Evolutionary conservation across 2,329 filamentous ascomycete species (phyloP).

Genomic region (Penicillium digitatum): DNA sequence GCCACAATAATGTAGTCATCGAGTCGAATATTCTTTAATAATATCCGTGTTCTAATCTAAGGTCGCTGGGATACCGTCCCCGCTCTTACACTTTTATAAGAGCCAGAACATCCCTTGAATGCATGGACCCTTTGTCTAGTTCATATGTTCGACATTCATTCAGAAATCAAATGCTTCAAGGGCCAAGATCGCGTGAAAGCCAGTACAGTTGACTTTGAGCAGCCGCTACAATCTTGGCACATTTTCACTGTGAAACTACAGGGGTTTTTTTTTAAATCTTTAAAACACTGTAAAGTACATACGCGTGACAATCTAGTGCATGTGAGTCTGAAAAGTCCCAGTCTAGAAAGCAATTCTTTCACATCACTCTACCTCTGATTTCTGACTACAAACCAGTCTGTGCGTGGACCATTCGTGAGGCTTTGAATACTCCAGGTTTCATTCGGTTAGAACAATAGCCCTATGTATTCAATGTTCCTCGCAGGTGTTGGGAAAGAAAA

Average conservation of each 20-base stretch:
- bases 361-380: not conserved
- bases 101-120: slow-evolving; percentile 31
- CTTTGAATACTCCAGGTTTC: not conserved
- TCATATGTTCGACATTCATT: not conserved
- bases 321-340: not conserved
- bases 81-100: slow-evolving; percentile 27
- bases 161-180: no score
- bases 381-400: not conserved
- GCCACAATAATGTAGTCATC: slow-evolving; percentile 39
- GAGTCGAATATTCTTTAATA: slow-evolving; percentile 29
- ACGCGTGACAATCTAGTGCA: not conserved
- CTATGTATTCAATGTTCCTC: not conserved
- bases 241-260: not conserved
- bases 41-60: slow-evolving; percentile 29
- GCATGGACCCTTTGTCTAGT: slow-evolving; percentile 32
- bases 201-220: not conserved
- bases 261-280: no score
- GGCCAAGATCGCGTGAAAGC: not conserved
- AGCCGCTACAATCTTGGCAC: not conserved
- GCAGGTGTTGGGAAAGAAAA: not conserved
- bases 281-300: no score
- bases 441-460: not conserved
- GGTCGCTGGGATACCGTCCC: slow-evolving; percentile 32
- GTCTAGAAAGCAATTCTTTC: not conserved
- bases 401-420: not conserved